Percentiles rank a stretch among this genome's conserved stretches.
Evolutionary conservation across 1,139 yeast species (phyloP).

Genomic region (Petasospora fabianii): DNA sequence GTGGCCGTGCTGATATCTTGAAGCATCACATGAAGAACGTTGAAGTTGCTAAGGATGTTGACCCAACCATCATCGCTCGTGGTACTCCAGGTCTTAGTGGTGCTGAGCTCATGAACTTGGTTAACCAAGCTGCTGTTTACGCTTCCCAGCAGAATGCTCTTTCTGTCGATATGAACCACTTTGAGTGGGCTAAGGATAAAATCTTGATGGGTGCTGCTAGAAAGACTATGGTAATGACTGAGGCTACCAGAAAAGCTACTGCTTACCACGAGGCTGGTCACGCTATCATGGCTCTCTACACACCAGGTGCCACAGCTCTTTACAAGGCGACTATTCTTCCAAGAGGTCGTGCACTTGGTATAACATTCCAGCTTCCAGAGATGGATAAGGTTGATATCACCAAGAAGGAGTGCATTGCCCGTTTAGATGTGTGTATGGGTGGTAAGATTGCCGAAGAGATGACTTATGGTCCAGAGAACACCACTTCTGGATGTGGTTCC

Average conservation of each 20-base stretch:
- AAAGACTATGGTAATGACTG: constrained; percentile 95
- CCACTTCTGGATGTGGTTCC: constrained; percentile 91
- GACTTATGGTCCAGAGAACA: constrained; percentile 86
- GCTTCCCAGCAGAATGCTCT: constrained; percentile 93
- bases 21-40: constrained; percentile 91
- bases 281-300: constrained; percentile 94
- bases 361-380: constrained; percentile 95
- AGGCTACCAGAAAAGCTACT: constrained; percentile 87
- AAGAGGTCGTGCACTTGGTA: constrained; percentile 93
- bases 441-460: constrained; percentile 97
- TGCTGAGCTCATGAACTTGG: constrained; percentile 92
- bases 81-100: constrained; percentile 98
- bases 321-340: constrained; percentile 97
- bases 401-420: constrained; percentile 81
- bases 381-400: constrained; percentile 97
- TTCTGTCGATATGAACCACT: constrained; percentile 84
- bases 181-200: constrained; percentile 99
- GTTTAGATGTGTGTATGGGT: constrained; percentile 97
- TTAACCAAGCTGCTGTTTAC: constrained; percentile 96
- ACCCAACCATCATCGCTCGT: constrained; percentile 84
- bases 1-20: constrained; percentile 92
- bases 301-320: constrained; percentile 93
- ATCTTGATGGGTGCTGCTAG: constrained; percentile 97
- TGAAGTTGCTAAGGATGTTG: constrained; percentile 80
- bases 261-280: constrained; percentile 99